Conservation (phyloP, 2,329 filamentous ascomycete species). For the Epichloe uncinata region DNA sequence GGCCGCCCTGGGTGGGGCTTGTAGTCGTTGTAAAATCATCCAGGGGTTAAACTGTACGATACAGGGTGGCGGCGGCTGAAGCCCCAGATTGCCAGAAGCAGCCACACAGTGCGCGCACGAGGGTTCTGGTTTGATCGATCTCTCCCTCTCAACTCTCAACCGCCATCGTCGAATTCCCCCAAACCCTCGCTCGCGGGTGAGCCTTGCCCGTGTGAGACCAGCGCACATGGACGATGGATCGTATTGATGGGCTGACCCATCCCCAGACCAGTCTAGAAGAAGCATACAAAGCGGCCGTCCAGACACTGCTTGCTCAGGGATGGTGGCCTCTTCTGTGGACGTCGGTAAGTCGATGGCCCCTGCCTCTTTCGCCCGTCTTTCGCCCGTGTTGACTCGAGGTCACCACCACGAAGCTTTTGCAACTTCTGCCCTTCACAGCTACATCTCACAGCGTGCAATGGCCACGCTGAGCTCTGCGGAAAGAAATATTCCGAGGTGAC, state of each 20-base stretch:
- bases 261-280: conserved; percentile 1
- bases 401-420: conserved; percentile 9
- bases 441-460: conserved; percentile 39
- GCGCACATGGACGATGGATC: conserved; percentile 7
- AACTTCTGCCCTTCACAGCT: conserved; percentile 8
- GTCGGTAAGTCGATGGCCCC: neutral
- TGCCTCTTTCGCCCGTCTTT: neutral
- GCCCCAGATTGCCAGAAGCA: too few relatives aligned
- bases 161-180: neutral
- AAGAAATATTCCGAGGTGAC: conserved; percentile 46
- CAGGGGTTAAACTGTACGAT: too few relatives aligned
- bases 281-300: neutral
- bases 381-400: neutral
- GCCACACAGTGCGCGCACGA: too few relatives aligned
- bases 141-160: neutral
- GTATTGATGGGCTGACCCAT: conserved; percentile 6
- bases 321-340: conserved; percentile 4
- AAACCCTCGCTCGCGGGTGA: neutral
- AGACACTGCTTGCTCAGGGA: neutral
- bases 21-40: too few relatives aligned
- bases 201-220: neutral
- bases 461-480: conserved; percentile 39
- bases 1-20: too few relatives aligned
- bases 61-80: too few relatives aligned
- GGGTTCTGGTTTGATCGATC: neutral